Base-by-base conservation (phyloP, 2,329 filamentous ascomycete species). In the Beauveria asiatica region DNA sequence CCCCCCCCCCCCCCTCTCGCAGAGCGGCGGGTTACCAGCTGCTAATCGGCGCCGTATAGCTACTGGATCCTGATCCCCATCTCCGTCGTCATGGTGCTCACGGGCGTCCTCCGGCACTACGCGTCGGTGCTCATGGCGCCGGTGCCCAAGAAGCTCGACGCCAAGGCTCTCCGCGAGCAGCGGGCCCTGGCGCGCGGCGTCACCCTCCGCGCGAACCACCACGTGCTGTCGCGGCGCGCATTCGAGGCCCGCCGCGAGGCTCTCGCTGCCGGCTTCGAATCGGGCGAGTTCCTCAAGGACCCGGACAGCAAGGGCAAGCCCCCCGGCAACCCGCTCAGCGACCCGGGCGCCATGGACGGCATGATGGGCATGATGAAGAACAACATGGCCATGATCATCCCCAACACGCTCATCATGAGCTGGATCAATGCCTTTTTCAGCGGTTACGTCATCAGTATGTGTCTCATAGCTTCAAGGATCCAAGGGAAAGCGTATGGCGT, bases 311-410 rank as follows among this genome's bases (percentile, higher is more conserved):
- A 89, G 70, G 92, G 92, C 57, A 90, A 97, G 76, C 88, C 92
- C 3, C 88, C 92, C 21, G 85, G 90, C 42, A 99, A 97, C 75
- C 94, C 94, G 4, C 92, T 99, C 84, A 90, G 88, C 11, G 94
- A 99, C 73, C 95, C 95, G 23, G 88, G 88, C 52, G 91, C 90
- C 61, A 99, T 99, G 94, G 95, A 99, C 72, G 93, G 92, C 67
- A 99, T 99, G 94, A 99, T 99, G 94, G 93, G 94, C 67, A 96
- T 96, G 91, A 96, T 99, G 90, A 99, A 99, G 83, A 92, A 92
- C 61, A 96, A 99, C 72, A 96, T 99, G 89, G 93, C 94, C 65
- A 99, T 97, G 94, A 97, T 99, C 79, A 91, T 99, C 61, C 94
- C 94, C 53, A 96, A 99, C 75, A 97, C 92, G 6, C 77, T 99